These are phyloP conservation scores for Phytopythium boreale DNA, from an alignment of 352 stramenopile species.

Conservation along the genomic window DNA sequence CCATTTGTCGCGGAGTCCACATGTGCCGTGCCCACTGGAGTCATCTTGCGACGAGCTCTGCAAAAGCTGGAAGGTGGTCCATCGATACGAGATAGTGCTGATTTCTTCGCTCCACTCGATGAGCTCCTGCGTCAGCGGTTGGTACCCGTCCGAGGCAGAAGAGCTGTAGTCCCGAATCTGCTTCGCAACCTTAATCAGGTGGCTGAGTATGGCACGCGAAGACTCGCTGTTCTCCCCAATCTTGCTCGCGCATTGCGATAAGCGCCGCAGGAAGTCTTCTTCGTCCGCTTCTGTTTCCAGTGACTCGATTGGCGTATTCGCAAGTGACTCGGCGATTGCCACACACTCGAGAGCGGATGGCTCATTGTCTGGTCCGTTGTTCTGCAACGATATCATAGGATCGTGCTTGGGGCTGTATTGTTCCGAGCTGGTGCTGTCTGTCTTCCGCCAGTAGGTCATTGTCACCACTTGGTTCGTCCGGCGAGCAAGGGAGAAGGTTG, in stretches of 20 bases:
- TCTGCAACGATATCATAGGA: background rate
- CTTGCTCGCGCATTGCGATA: background rate
- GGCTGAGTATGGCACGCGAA: background rate
- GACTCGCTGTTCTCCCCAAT: background rate
- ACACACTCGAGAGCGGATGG: background rate
- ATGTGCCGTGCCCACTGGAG: conserved; percentile 26
- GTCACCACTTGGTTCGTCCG: background rate
- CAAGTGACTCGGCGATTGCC: background rate
- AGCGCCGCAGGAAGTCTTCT: background rate
- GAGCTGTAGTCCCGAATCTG: background rate
- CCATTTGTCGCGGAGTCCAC: background rate
- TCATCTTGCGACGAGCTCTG: conserved; percentile 16
- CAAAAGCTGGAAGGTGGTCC: conserved; percentile 71
- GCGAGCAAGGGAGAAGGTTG: background rate
- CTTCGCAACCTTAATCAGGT: background rate
- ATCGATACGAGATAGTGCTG: conserved; percentile 43
- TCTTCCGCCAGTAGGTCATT: background rate
- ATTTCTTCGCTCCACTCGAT: conserved; percentile 29
- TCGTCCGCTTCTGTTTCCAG: background rate
- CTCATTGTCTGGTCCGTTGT: background rate
- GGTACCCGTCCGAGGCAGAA: background rate
- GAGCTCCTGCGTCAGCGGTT: background rate
- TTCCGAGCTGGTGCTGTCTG: background rate
- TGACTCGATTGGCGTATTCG: background rate
- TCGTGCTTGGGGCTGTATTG: background rate